Evolutionary conservation across 129 eudicot species (phyloP).

Genomic region (Heracleum sosnowskyi): DNA sequence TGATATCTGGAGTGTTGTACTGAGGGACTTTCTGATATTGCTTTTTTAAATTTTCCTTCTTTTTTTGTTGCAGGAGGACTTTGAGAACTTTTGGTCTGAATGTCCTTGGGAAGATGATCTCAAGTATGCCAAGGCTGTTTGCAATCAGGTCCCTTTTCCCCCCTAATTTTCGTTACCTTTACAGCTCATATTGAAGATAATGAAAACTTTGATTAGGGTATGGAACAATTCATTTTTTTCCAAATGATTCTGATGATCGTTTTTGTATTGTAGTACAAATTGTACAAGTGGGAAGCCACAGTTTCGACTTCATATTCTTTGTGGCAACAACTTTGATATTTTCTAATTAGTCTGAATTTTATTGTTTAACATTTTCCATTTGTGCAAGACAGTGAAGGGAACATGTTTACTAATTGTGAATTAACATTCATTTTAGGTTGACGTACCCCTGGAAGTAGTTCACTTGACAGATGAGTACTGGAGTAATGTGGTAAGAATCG

Average conservation of each 20-base stretch:
- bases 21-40: not conserved
- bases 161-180: not conserved
- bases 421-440: conserved; percentile 51
- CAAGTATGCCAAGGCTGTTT: conserved; percentile 82
- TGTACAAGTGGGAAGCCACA: not conserved
- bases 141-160: conserved; percentile 62
- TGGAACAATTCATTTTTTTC: not conserved
- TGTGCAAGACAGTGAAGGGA: not conserved
- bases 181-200: not conserved
- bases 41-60: conserved; percentile 11
- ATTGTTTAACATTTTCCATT: not conserved
- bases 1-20: not conserved
- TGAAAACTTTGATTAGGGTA: not conserved
- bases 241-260: not conserved
- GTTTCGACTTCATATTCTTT: not conserved
- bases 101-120: conserved; percentile 99
- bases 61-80: conserved; percentile 57
- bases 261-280: not conserved
- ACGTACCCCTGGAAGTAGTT: conserved; percentile 86
- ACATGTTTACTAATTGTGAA: conserved; percentile 8
- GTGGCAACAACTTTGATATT: not conserved
- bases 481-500: conserved; percentile 66
- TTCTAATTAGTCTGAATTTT: not conserved
- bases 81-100: conserved; percentile 84
- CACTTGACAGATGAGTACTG: conserved; percentile 96